phyloP scores from a whole-genome alignment of 768 basidiomycete genomes.

The Trametes elegans region DNA sequence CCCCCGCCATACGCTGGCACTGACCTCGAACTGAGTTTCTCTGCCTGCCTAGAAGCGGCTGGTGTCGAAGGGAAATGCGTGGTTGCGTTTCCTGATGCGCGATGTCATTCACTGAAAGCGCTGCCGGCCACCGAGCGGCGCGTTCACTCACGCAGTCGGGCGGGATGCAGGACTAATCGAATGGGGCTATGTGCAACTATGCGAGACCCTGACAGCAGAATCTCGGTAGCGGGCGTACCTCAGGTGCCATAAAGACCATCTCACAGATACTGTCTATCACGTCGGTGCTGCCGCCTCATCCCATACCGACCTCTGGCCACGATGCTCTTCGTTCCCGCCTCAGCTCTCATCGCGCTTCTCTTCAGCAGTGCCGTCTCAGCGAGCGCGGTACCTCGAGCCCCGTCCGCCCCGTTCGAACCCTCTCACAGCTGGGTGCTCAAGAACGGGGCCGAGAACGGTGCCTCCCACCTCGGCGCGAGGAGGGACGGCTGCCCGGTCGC shows the following conservation, averaged over 20 bases:
- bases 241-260: too few species aligned
- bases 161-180: neutral
- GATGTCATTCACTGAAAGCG: neutral
- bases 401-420: neutral
- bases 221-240: too few species aligned
- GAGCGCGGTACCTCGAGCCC: neutral
- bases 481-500: constrained; percentile 1
- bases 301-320: too few species aligned
- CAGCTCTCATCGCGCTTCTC: neutral
- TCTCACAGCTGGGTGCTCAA: neutral
- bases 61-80: neutral
- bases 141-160: neutral
- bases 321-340: neutral
- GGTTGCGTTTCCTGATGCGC: neutral
- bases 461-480: neutral
- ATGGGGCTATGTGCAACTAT: neutral
- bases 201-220: neutral
- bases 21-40: too few species aligned
- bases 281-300: neutral
- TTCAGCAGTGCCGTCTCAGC: too few species aligned
- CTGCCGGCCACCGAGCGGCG: neutral
- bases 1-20: too few species aligned
- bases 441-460: neutral
- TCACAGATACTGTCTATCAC: too few species aligned
- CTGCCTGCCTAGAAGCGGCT: neutral